Percentiles rank a stretch among this genome's conserved stretches.
phyloP scores from a whole-genome alignment of 495 filamentous ascomycete genomes.

The Opeltia flavorubescens region DNA sequence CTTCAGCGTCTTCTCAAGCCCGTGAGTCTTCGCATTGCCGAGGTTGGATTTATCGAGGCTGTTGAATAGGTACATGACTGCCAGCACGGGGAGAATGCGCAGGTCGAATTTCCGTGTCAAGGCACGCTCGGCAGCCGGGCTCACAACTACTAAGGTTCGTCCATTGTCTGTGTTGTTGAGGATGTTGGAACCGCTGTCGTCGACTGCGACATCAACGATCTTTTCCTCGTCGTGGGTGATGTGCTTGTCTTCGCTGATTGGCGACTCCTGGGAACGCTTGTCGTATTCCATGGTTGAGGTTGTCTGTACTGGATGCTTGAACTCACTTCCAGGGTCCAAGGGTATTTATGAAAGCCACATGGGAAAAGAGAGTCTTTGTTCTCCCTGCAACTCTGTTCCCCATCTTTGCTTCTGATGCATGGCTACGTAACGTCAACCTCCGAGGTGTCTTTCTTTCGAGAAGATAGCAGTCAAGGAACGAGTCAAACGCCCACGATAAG shows the following conservation, averaged over 20 bases:
- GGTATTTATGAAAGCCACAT: not conserved
- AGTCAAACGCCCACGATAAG: not conserved
- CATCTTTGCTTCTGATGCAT: not conserved
- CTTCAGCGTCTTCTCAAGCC: slow-evolving; percentile 36
- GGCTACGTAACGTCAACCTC: not conserved
- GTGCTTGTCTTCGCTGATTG: not conserved
- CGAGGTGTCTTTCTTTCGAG: not conserved
- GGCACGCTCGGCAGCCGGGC: slow-evolving; percentile 38
- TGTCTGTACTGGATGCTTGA: not conserved
- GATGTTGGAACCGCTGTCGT: not conserved
- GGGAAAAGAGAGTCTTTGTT: not conserved
- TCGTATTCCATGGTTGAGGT: not conserved
- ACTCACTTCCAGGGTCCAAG: not conserved
- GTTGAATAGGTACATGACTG: slow-evolving; percentile 54
- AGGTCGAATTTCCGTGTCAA: slow-evolving; percentile 51
- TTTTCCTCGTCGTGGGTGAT: not conserved
- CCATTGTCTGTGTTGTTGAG: not conserved
- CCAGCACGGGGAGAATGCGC: slow-evolving; percentile 46
- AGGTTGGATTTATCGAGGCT: slow-evolving; percentile 54
- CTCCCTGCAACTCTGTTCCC: not conserved
- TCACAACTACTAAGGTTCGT: slow-evolving; percentile 9
- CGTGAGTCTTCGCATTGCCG: slow-evolving; percentile 57
- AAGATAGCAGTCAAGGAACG: not conserved
- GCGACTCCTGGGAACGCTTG: not conserved
- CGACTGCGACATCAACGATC: not conserved